These are phyloP conservation scores for Lentinus brumalis DNA, from an alignment of 768 basidiomycete genomes.

Conservation along the genomic window DNA sequence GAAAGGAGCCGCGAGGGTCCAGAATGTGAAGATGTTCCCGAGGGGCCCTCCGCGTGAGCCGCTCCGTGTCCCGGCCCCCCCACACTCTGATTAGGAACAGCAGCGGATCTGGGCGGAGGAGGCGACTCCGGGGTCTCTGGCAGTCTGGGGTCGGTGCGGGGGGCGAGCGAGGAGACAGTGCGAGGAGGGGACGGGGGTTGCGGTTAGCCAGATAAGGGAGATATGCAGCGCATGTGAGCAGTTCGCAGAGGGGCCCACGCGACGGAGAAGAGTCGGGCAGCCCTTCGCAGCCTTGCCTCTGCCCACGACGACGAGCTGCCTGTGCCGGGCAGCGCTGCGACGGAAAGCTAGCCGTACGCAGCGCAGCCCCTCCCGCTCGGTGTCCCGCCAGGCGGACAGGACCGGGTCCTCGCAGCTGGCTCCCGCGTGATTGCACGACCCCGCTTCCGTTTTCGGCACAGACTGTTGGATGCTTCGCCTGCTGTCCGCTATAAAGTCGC, in stretches of 20 bases:
- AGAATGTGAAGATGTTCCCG: slow-evolving; percentile 7
- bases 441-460: slow-evolving; percentile 9
- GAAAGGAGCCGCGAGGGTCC: slow-evolving; percentile 10
- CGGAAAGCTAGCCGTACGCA: slow-evolving; percentile 1
- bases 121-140: background rate
- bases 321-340: no score
- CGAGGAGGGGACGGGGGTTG: no score
- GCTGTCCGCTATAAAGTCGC: slow-evolving; percentile 18
- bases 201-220: no score
- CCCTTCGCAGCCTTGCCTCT: no score
- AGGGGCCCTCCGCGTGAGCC: slow-evolving; percentile 3
- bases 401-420: slow-evolving; percentile 10
- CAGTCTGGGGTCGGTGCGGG: background rate
- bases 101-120: slow-evolving; percentile 5
- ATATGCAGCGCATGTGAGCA: no score
- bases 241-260: no score
- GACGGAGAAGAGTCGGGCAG: no score
- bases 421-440: slow-evolving; percentile 22
- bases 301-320: background rate
- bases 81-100: slow-evolving; percentile 4
- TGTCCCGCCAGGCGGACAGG: slow-evolving; percentile 18
- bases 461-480: slow-evolving; percentile 19
- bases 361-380: slow-evolving; percentile 14
- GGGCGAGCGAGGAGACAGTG: background rate
- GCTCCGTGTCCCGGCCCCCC: slow-evolving; percentile 11